phyloP scores from a whole-genome alignment of 2,329 filamentous ascomycete genomes.

The Hymenoscyphus scutula region DNA sequence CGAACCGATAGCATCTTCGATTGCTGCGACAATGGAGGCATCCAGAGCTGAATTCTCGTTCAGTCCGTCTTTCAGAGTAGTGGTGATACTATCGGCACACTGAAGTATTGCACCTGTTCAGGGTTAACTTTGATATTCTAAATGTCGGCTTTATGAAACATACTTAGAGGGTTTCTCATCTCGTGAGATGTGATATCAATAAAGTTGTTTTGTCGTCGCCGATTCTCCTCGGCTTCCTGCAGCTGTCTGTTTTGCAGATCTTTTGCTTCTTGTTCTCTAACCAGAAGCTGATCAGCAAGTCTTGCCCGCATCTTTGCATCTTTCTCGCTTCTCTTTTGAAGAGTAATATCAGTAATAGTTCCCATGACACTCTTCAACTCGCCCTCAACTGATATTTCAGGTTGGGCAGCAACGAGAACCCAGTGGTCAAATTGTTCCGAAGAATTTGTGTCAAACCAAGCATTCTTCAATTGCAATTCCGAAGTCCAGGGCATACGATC shows the following conservation, averaged over 20 bases:
- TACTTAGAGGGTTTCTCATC: conserved; percentile 68
- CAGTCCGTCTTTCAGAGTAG: conserved; percentile 38
- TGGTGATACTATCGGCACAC: conserved; percentile 68
- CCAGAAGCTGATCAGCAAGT: conserved; percentile 69
- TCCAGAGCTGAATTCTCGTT: conserved; percentile 33
- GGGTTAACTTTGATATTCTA: conserved; percentile 51
- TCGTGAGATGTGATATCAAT: conserved; percentile 72
- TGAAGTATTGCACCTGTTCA: conserved; percentile 72
- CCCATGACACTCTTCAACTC: conserved; percentile 71
- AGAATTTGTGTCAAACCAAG: conserved; percentile 54
- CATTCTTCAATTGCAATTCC: conserved; percentile 67
- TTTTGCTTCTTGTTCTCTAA: conserved; percentile 57
- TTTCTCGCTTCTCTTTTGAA: conserved; percentile 79
- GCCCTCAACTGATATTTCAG: conserved; percentile 62
- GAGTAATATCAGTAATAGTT: conserved; percentile 78
- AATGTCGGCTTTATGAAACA: conserved; percentile 48
- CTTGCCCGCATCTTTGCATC: conserved; percentile 77
- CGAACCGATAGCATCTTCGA: conserved; percentile 62
- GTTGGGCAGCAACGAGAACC: conserved; percentile 73
- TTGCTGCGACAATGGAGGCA: conserved; percentile 45
- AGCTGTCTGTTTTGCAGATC: conserved; percentile 72
- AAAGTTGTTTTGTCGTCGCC: conserved; percentile 67
- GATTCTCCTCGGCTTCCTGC: conserved; percentile 76
- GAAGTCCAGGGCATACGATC: conserved; percentile 63
- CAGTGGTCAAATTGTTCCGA: conserved; percentile 66